Evolutionary conservation across 2,329 filamentous ascomycete species (phyloP).

Genomic region (Calonectria pseudoturangicola): DNA sequence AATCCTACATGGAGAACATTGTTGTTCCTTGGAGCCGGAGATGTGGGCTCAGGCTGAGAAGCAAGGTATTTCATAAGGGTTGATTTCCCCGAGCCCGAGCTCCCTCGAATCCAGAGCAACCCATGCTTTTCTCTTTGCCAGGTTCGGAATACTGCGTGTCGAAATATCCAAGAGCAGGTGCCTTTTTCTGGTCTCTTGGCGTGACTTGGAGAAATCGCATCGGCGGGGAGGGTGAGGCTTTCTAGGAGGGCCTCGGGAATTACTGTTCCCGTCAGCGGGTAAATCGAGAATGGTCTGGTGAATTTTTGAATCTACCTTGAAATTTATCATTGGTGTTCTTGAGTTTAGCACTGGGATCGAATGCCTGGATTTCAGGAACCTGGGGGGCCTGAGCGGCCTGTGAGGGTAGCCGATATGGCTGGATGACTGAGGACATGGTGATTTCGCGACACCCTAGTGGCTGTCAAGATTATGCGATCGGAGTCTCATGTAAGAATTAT

Average conservation of each 20-base stretch:
- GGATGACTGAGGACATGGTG: slow-evolving; percentile 12
- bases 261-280: background rate
- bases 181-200: background rate
- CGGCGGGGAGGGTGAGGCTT: slow-evolving; percentile 17
- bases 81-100: slow-evolving; percentile 9
- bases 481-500: background rate
- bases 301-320: background rate
- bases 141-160: background rate
- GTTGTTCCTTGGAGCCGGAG: background rate
- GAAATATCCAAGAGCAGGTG: slow-evolving; percentile 16
- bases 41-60: slow-evolving; percentile 5
- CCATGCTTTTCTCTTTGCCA: slow-evolving; percentile 13
- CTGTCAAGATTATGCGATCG: background rate
- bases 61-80: slow-evolving; percentile 16
- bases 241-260: slow-evolving; percentile 13
- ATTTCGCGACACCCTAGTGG: background rate
- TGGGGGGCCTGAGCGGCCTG: background rate
- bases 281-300: background rate
- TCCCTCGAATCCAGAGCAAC: slow-evolving; percentile 12
- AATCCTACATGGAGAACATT: background rate
- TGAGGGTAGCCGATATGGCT: slow-evolving; percentile 11
- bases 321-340: background rate
- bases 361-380: background rate
- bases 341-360: background rate
- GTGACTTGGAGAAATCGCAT: slow-evolving; percentile 1